phyloP scores from a whole-genome alignment of 1,139 yeast genomes.

The Yamadazyma siamensis region DNA sequence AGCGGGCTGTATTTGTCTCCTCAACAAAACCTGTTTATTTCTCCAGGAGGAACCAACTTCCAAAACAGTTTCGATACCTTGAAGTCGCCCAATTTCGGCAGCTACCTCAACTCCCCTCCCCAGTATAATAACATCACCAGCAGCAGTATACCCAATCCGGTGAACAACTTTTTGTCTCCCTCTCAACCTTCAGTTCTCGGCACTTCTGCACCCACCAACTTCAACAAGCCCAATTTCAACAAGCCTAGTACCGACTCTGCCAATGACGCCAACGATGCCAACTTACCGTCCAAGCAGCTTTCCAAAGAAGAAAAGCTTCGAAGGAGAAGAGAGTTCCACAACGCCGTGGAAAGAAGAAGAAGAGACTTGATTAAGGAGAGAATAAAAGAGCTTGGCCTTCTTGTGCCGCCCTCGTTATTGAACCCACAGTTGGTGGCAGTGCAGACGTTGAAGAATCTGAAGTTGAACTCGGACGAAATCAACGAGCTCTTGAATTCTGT shows the following conservation, averaged over 20 bases:
- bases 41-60: slow-evolving; percentile 18
- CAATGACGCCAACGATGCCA: slow-evolving; percentile 5
- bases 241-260: slow-evolving; percentile 1
- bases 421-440: slow-evolving; percentile 48
- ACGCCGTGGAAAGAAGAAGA: slow-evolving; percentile 78
- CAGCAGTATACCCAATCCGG: slow-evolving; percentile 24
- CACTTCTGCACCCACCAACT: slow-evolving; percentile 23
- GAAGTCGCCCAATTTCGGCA: slow-evolving; percentile 26
- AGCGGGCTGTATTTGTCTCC: slow-evolving; percentile 26
- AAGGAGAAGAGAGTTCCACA: slow-evolving; percentile 73
- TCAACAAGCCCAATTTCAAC: slow-evolving; percentile 7
- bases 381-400: slow-evolving; percentile 65
- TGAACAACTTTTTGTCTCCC: slow-evolving; percentile 24
- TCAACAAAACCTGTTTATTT: slow-evolving; percentile 22
- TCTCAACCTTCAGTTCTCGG: slow-evolving; percentile 17
- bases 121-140: slow-evolving; percentile 18
- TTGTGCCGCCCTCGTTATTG: slow-evolving; percentile 69
- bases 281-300: slow-evolving; percentile 40
- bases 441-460: slow-evolving; percentile 39
- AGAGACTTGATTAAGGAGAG: slow-evolving; percentile 75
- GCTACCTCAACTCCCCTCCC: slow-evolving; percentile 39
- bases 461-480: slow-evolving; percentile 30
- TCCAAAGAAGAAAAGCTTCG: slow-evolving; percentile 68
- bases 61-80: slow-evolving; percentile 28
- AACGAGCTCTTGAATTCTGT: slow-evolving; percentile 37